These are phyloP conservation scores for Luffa acutangula DNA, from an alignment of 306 rosid genomes.

Conservation along the genomic window DNA sequence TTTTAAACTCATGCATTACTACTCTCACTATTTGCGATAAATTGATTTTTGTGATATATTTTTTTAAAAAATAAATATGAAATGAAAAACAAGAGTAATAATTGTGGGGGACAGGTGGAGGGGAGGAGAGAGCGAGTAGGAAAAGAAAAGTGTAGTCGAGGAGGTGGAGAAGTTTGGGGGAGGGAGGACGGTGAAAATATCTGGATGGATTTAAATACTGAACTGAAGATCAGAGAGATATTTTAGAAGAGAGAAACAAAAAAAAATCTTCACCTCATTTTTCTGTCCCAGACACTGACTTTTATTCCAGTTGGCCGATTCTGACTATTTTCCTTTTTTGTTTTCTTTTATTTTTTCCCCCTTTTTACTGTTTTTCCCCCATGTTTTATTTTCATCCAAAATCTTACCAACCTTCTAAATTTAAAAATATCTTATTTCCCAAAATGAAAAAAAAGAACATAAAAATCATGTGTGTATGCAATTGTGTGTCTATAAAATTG, in stretches of 20 bases:
- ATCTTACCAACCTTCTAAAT: too few species aligned
- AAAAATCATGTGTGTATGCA: too few species aligned
- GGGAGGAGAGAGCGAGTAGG: not conserved
- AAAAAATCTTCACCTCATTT: not conserved
- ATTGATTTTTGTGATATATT: too few species aligned
- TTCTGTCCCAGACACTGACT: not conserved
- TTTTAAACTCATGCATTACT: too few species aligned
- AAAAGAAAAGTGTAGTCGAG: not conserved
- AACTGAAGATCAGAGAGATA: not conserved
- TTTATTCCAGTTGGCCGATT: not conserved
- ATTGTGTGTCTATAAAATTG: too few species aligned
- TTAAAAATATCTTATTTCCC: too few species aligned
- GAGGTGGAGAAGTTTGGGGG: not conserved
- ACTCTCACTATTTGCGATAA: too few species aligned
- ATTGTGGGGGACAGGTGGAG: not conserved
- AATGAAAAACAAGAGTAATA: not conserved
- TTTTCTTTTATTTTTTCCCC: not conserved
- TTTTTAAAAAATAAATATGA: too few species aligned
- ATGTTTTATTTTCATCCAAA: not conserved
- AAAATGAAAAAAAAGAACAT: too few species aligned
- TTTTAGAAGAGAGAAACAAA: not conserved
- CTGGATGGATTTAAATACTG: not conserved
- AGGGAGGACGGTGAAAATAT: slow-evolving; percentile 8
- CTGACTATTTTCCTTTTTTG: not conserved
- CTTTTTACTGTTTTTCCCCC: not conserved